Evolutionary conservation across 345 rosid genomes (phyloP), one percentile per base, ranked within the genome.

Genomic region (Pelargonium nanum): DNA sequence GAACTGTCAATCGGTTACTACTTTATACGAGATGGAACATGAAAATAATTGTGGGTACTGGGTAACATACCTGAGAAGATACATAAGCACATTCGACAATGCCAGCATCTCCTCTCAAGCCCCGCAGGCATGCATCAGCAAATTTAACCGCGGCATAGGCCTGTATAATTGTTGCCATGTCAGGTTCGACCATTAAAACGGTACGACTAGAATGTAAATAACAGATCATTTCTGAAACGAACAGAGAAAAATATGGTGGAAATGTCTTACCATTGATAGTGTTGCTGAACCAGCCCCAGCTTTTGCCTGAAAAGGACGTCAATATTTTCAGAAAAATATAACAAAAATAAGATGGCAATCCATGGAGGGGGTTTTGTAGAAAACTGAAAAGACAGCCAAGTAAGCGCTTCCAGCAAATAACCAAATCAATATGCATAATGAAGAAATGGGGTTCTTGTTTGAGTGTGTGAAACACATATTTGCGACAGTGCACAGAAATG

Each of bases 271-370:
- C 99, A 93, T 93, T 0, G 99, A 93, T 30, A 89, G 72, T 28
- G 99, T 93, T 26, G 99, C 99, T 51, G 99, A 93, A 66, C 97
- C 99, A 53, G 96, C 51, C 50, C 99, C 99, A 76, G 99, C 96
- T 78, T 87, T 93, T 61, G 99, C 99, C 99, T 93, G 78, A 72
- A 75, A 68, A 60, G 32, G 22, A 56, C 24, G 57, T 61, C 58
- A 51, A 32, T 8, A 44, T 19, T 58, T 59, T 52, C 0, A 6
- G 24, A 1, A 55, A 3, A 19, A 53, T 13, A 1, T 1, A 55
- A 22, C 17, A 24, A 55, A 24, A 24, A 22, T 12, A 55, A 22
- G 26, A 4, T 15, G 12, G 45, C 4, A 28, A 28, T 28, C 34
- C 34, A 8, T 28, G 34, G n/a, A 28, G 34, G 8, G 8, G 34